These are phyloP conservation scores for Candida tunisiensis DNA, from an alignment of 1,139 yeast genomes.

Conservation along the genomic window DNA sequence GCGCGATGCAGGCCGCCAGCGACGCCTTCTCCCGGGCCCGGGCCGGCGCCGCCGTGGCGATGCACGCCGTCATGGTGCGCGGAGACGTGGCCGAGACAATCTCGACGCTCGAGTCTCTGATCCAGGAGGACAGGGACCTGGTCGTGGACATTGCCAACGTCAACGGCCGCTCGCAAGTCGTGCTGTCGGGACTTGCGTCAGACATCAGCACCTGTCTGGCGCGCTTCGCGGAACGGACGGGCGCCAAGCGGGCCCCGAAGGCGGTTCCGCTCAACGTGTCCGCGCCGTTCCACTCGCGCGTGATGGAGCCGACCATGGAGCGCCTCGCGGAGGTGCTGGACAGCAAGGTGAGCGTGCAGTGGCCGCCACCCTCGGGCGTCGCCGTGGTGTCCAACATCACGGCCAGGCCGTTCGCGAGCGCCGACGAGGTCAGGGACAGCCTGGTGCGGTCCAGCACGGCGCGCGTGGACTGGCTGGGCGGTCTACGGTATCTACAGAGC, in stretches of 20 bases:
- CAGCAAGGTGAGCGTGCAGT: conserved; percentile 5
- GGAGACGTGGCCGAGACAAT: neutral
- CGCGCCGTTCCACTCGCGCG: conserved; percentile 36
- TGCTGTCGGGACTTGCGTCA: conserved; percentile 25
- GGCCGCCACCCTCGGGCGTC: conserved; percentile 12
- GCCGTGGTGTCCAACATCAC: conserved; percentile 18
- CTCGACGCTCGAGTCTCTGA: neutral
- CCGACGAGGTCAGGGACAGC: conserved; percentile 12
- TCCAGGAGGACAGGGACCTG: too few species aligned
- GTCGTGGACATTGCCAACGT: conserved; percentile 24
- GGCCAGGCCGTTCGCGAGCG: conserved; percentile 14
- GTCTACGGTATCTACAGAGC: conserved; percentile 7
- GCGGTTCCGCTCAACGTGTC: conserved; percentile 26
- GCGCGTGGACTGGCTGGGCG: conserved; percentile 19
- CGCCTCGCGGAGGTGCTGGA: conserved; percentile 4
- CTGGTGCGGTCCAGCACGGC: conserved; percentile 12
- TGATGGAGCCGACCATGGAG: conserved; percentile 17
- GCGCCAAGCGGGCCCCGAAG: conserved; percentile 6
- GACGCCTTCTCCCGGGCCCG: neutral
- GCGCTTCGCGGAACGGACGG: conserved; percentile 7
- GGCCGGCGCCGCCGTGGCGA: neutral
- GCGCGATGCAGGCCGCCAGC: conserved; percentile 27
- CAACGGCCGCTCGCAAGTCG: conserved; percentile 28
- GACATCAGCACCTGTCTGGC: too few species aligned
- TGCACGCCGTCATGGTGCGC: neutral